These are phyloP conservation scores for Tylopilus balloui DNA, from an alignment of 768 basidiomycete species.

Conservation along the genomic window DNA sequence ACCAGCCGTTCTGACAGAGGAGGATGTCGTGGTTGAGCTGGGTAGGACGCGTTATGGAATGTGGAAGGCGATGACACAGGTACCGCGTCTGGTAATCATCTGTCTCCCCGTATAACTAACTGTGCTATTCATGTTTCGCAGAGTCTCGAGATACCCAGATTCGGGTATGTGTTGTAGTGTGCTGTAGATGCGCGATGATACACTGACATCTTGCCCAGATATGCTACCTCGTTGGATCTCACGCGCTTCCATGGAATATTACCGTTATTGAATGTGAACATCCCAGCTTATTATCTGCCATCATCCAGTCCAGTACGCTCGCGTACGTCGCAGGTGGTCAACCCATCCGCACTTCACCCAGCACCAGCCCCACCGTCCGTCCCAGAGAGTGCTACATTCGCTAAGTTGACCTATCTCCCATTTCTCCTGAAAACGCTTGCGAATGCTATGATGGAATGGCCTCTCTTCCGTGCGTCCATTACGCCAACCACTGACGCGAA, in stretches of 20 bases:
- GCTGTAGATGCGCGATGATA: neutral
- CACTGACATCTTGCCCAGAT: slow-evolving; percentile 37
- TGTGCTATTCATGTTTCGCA: slow-evolving; percentile 23
- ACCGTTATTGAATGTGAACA: slow-evolving; percentile 61
- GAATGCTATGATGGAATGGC: slow-evolving; percentile 79
- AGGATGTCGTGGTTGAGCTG: slow-evolving; percentile 65
- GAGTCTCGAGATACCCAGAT: slow-evolving; percentile 85
- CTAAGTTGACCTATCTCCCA: slow-evolving; percentile 75
- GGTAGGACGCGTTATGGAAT: slow-evolving; percentile 75
- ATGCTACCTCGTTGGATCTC: slow-evolving; percentile 71
- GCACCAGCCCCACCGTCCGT: slow-evolving; percentile 39
- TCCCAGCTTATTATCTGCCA: slow-evolving; percentile 52
- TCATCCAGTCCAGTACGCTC: slow-evolving; percentile 34
- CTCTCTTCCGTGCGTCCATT: slow-evolving; percentile 74
- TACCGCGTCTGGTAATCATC: slow-evolving; percentile 22
- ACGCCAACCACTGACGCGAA: slow-evolving; percentile 35
- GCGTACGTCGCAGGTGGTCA: slow-evolving; percentile 26
- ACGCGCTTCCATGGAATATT: slow-evolving; percentile 62
- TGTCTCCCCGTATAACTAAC: neutral
- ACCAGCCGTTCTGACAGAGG: neutral
- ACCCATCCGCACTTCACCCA: slow-evolving; percentile 38
- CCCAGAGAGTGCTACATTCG: slow-evolving; percentile 53
- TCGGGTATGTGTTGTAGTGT: slow-evolving; percentile 48
- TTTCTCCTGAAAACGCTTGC: slow-evolving; percentile 80
- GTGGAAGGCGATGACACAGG: slow-evolving; percentile 90